These are phyloP conservation scores for Schoenoplectus tabernaemontani DNA, from an alignment of 202 grass and related monocot species.

Conservation along the genomic window DNA sequence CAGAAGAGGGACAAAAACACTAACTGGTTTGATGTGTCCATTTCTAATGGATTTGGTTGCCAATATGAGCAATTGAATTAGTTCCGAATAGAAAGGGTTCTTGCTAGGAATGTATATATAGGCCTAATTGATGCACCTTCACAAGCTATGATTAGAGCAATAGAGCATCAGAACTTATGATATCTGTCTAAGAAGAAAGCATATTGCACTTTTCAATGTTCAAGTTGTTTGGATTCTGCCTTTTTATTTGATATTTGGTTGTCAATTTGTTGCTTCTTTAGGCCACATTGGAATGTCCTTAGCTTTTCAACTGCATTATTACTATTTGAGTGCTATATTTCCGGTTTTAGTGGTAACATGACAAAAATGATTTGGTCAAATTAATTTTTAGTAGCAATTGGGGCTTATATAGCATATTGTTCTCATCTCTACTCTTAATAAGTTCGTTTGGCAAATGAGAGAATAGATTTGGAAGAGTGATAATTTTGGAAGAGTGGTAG, in stretches of 20 bases:
- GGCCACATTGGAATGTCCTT: not conserved
- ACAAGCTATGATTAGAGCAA: slow-evolving; percentile 54
- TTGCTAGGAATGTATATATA: not conserved
- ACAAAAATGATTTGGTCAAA: not conserved
- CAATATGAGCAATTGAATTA: not conserved
- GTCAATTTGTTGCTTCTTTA: slow-evolving; percentile 19
- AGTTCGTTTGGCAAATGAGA: too few species aligned
- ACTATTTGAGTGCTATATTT: not conserved
- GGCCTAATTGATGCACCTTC: not conserved
- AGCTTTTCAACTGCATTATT: not conserved
- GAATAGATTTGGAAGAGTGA: too few species aligned
- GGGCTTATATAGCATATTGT: too few species aligned
- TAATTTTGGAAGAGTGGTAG: too few species aligned
- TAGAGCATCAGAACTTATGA: slow-evolving; percentile 17
- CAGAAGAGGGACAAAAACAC: not conserved
- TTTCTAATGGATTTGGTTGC: slow-evolving; percentile 4
- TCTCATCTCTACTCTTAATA: too few species aligned
- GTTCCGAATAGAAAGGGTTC: not conserved
- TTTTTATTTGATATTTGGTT: not conserved
- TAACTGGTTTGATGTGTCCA: slow-evolving; percentile 16
- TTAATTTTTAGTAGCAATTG: too few species aligned
- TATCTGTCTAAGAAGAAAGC: slow-evolving; percentile 25
- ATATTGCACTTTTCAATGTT: slow-evolving; percentile 9
- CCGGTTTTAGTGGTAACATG: not conserved
- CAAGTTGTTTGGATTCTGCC: slow-evolving; percentile 20